Percentiles rank a stretch among this genome's conserved stretches.
Conservation (phyloP, 345 rosid species). For the Acer negundo region DNA sequence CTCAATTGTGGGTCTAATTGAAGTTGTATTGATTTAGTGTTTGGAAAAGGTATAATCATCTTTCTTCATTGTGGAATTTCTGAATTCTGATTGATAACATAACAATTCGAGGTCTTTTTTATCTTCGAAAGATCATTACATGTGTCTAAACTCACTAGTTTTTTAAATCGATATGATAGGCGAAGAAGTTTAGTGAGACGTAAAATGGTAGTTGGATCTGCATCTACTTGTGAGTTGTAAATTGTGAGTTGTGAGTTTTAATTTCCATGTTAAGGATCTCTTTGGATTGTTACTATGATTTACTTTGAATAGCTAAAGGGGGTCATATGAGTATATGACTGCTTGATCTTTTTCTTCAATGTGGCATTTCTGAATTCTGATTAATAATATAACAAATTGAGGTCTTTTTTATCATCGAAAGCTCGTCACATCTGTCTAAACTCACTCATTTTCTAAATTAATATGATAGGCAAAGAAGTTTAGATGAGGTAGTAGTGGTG, state of each 20-base stretch:
- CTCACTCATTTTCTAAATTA: neutral
- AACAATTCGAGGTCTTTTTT: neutral
- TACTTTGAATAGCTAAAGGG: neutral
- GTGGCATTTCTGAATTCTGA: neutral
- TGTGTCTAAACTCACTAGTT: neutral
- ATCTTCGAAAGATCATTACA: neutral
- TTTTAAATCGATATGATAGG: conserved; percentile 6
- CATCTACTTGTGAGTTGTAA: conserved; percentile 4
- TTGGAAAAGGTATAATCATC: neutral
- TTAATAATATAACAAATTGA: neutral
- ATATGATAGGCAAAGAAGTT: conserved; percentile 15
- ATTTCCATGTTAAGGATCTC: conserved; percentile 4
- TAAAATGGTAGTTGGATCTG: conserved; percentile 15
- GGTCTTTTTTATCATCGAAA: neutral
- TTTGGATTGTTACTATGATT: neutral
- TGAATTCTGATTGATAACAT: neutral
- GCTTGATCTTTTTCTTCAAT: neutral
- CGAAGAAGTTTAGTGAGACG: conserved; percentile 17
- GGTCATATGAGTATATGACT: neutral
- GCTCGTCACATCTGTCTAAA: neutral
- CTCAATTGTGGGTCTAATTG: neutral
- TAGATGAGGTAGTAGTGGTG: conserved; percentile 22
- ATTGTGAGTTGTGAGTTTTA: conserved; percentile 4
- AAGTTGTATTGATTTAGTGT: neutral
- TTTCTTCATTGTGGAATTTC: neutral